Evolutionary conservation across 208 protist genomes (phyloP), one percentile per base, ranked within the genome.

Genomic region (Acanthamoeba royreba): DNA sequence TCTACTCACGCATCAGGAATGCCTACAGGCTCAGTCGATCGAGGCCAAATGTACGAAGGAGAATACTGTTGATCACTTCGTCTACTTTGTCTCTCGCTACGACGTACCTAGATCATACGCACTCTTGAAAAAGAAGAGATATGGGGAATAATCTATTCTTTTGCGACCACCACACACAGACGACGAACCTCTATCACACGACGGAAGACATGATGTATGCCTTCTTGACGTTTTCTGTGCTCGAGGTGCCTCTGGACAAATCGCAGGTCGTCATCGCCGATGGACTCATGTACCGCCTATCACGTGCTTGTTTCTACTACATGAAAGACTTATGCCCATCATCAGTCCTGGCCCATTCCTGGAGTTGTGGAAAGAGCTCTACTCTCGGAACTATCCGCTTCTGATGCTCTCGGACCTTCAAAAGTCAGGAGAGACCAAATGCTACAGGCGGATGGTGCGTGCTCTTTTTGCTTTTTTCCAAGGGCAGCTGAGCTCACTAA

Each of bases 241-340:
- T 92, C 25, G 53, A 53, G 15, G 40, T 74, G 22, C 55, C 49
- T 5, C 11, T 74, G 9, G 49, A 66, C 4, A 9, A 40, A 7
- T 9, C 86, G 35, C 86, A 92, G 31, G 58, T 92, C 13, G 58
- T 92, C 61, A 92, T 92, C n/a, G 86, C 86, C 40, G 86, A 92
- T 22, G 86, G 86, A 1, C 81, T 88, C 81, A 33, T 66, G 81
- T 88, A 88, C 45, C 19, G 8, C 28, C 1, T 42, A 40, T 58
- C 43, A 5, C 28, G 19, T 28, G 7, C 40, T 5, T 13, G 31
- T 79, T 43, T 19, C 9, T 55, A 19, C 13, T 55, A 19, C 49
- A 19, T 55, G 49, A 19, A 19, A 19, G 49, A 19, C 9, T 55
- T 9, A 19, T 9, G 31, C 1, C 17, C 1, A 19, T 17, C 45